Conservation (phyloP, 139 green algal genomes). For the Edaphochlamys debaryana region DNA sequence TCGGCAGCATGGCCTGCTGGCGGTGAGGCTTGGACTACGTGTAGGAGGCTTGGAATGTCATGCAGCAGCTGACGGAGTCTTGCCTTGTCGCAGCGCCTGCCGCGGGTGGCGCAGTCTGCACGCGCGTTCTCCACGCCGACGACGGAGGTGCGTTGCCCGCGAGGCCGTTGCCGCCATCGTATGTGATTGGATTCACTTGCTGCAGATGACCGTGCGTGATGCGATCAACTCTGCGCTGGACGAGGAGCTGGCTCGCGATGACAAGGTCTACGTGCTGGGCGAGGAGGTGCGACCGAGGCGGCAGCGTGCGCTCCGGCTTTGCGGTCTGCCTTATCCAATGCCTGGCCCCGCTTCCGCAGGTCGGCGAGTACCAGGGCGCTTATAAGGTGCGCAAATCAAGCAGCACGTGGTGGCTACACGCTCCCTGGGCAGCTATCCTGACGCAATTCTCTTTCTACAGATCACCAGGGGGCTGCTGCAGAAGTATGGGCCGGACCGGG, state of each 20-base stretch:
- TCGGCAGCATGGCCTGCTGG: constrained; percentile 9
- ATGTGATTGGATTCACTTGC: not conserved
- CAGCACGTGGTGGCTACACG: not conserved
- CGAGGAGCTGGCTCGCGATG: constrained; percentile 95
- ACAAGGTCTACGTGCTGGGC: constrained; percentile 96
- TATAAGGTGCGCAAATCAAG: constrained; percentile 86
- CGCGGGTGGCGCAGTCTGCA: not conserved
- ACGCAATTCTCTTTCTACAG: constrained; percentile 52
- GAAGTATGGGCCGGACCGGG: constrained; percentile 94
- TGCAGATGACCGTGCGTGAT: constrained; percentile 96
- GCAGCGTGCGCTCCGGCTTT: too few relatives aligned
- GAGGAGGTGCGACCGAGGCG: constrained; percentile 95
- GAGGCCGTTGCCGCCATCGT: not conserved
- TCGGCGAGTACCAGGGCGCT: constrained; percentile 96
- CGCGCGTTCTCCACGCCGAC: constrained; percentile 12
- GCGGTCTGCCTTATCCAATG: too few relatives aligned
- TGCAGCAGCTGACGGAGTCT: not conserved
- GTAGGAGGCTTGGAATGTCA: too few relatives aligned
- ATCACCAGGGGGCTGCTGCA: constrained; percentile 95
- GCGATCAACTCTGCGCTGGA: constrained; percentile 97
- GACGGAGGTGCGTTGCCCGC: constrained; percentile 2
- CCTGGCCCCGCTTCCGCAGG: too few relatives aligned
- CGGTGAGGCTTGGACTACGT: not conserved
- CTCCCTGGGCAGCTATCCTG: not conserved
- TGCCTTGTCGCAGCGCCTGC: not conserved